These are phyloP conservation scores for Schizonepeta tenuifolia DNA, from an alignment of 257 asterid species.

Conservation along the genomic window DNA sequence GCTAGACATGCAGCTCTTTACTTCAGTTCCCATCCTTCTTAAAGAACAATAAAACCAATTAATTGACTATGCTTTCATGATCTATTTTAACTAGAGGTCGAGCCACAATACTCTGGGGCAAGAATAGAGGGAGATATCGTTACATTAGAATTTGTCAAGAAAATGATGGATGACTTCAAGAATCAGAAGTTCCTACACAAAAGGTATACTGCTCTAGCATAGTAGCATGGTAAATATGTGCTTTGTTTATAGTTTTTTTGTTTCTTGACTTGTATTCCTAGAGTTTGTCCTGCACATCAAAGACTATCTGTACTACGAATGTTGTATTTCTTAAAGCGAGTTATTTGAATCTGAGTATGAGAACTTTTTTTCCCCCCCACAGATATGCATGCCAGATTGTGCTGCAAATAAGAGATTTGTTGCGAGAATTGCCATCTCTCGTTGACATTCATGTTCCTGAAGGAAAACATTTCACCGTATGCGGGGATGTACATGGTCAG, in stretches of 20 bases:
- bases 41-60: constrained; percentile 12
- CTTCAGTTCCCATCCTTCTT: constrained; percentile 12
- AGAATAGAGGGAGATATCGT: constrained; percentile 90
- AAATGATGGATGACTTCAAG: constrained; percentile 96
- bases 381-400: constrained; percentile 97
- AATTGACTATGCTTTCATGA: constrained; percentile 31
- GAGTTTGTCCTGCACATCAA: not conserved
- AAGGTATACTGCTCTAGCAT: constrained; percentile 53
- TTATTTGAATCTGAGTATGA: constrained; percentile 20
- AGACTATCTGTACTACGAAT: constrained; percentile 9
- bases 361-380: too few relatives aligned
- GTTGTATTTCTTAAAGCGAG: constrained; percentile 14
- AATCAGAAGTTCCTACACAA: constrained; percentile 81
- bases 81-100: constrained; percentile 74
- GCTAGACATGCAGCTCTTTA: not conserved
- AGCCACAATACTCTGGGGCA: constrained; percentile 90
- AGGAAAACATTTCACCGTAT: constrained; percentile 93
- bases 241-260: not conserved
- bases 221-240: constrained; percentile 3
- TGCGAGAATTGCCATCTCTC: constrained; percentile 89
- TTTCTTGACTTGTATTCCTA: not conserved
- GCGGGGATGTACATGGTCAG: constrained; percentile 99
- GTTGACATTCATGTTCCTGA: constrained; percentile 81
- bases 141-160: constrained; percentile 88
- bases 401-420: constrained; percentile 73